These are phyloP conservation scores for Boletus fagicola DNA, from an alignment of 768 basidiomycete species.

Conservation along the genomic window DNA sequence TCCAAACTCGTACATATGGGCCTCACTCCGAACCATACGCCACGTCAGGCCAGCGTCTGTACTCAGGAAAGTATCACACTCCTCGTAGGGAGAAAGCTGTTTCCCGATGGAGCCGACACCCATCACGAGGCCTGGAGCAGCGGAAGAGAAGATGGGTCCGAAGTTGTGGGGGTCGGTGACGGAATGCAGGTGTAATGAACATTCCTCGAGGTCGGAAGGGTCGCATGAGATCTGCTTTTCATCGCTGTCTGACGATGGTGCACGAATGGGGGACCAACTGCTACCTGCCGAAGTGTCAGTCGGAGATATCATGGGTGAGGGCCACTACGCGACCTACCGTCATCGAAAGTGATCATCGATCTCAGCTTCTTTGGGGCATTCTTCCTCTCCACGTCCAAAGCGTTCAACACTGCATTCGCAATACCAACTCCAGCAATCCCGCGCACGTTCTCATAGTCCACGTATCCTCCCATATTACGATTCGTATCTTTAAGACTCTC, in stretches of 20 bases:
- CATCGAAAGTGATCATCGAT: slow-evolving; percentile 87
- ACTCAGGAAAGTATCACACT: slow-evolving; percentile 92
- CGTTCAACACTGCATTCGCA: slow-evolving; percentile 83
- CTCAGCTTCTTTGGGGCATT: slow-evolving; percentile 68
- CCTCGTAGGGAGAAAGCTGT: slow-evolving; percentile 66
- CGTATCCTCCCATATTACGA: slow-evolving; percentile 81
- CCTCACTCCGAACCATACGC: slow-evolving; percentile 69
- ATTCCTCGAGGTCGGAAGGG: slow-evolving; percentile 50
- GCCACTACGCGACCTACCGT: slow-evolving; percentile 44
- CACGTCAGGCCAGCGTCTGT: slow-evolving; percentile 87
- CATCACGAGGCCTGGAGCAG: slow-evolving; percentile 94
- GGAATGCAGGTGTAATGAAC: slow-evolving; percentile 89
- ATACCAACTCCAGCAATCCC: slow-evolving; percentile 90
- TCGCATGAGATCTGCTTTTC: slow-evolving; percentile 67
- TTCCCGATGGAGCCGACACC: slow-evolving; percentile 90
- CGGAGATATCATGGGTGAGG: background rate
- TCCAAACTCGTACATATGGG: slow-evolving; percentile 96
- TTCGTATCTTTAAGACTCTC: slow-evolving; percentile 91
- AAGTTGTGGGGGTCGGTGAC: slow-evolving; percentile 92
- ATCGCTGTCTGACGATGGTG: slow-evolving; percentile 54
- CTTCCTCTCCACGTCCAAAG: slow-evolving; percentile 76
- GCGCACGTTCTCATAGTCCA: slow-evolving; percentile 88
- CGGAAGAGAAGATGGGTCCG: slow-evolving; percentile 91
- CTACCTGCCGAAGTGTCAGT: slow-evolving; percentile 44
- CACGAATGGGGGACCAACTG: slow-evolving; percentile 70